Percentiles rank a stretch among this genome's conserved stretches.
phyloP scores from a whole-genome alignment of 139 green algal species.

The Closterium sp. region DNA sequence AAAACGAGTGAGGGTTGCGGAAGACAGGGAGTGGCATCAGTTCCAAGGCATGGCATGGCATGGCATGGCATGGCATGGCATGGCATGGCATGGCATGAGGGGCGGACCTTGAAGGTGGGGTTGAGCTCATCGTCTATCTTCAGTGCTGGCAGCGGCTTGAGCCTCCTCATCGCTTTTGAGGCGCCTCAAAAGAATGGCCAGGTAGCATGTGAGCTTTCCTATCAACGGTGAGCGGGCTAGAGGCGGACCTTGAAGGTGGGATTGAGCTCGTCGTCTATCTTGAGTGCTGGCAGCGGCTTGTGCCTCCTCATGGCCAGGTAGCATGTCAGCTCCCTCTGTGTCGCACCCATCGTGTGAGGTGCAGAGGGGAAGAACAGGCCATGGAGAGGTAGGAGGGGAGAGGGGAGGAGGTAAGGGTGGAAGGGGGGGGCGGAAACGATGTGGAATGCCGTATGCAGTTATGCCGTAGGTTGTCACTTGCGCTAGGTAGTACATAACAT shows the following conservation, averaged over 20 bases:
- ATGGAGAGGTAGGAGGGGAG: background rate
- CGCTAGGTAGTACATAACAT: no score
- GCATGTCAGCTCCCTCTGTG: background rate
- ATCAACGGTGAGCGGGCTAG: no score
- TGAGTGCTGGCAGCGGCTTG: background rate
- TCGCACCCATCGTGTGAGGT: background rate
- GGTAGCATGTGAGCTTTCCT: no score
- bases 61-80: no score
- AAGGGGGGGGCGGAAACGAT: background rate
- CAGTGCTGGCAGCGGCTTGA: background rate
- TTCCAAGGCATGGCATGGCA: no score
- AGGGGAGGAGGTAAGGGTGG: background rate
- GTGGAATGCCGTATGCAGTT: no score
- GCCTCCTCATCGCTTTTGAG: background rate
- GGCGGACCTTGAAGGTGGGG: background rate
- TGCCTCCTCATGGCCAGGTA: background rate
- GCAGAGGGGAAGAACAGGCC: no score
- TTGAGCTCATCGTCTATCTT: background rate
- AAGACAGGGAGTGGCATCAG: no score
- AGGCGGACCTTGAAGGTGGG: background rate
- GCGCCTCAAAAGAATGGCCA: background rate
- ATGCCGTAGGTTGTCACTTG: no score
- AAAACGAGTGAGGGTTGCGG: no score
- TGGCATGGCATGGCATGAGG: background rate
- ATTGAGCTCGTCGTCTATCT: background rate